These are phyloP conservation scores for Salix arbutifolia DNA, from an alignment of 345 rosid genomes.

Conservation along the genomic window DNA sequence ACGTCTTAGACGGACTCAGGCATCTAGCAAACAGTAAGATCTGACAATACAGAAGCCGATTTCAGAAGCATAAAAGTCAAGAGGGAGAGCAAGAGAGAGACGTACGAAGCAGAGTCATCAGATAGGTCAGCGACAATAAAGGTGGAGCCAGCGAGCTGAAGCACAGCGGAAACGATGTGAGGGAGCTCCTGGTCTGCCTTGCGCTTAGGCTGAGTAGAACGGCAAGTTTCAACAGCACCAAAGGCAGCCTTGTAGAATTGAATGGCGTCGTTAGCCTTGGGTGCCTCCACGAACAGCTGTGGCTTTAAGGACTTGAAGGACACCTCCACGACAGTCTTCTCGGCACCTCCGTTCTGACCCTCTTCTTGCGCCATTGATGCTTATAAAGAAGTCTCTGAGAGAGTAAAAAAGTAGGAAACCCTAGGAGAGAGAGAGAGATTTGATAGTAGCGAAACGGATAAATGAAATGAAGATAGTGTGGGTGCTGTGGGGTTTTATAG, in stretches of 20 bases:
- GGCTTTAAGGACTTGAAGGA: constrained; percentile 58
- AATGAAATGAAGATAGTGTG: constrained; percentile 12
- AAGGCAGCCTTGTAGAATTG: constrained; percentile 79
- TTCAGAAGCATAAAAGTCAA: not conserved
- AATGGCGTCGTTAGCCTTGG: constrained; percentile 73
- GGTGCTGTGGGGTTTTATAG: constrained; percentile 32
- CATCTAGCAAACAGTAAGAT: not conserved
- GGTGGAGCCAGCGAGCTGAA: constrained; percentile 56
- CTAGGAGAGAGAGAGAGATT: constrained; percentile 23
- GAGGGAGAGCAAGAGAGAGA: not conserved
- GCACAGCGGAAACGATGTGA: constrained; percentile 65
- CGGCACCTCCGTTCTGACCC: constrained; percentile 50
- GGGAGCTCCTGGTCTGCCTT: constrained; percentile 92
- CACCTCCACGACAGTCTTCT: constrained; percentile 32
- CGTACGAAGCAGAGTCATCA: constrained; percentile 41
- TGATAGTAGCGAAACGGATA: too few relatives aligned
- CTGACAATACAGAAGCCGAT: not conserved
- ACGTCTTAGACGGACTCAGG: not conserved
- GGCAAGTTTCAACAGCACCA: constrained; percentile 62
- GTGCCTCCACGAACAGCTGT: constrained; percentile 68
- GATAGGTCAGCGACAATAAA: constrained; percentile 53
- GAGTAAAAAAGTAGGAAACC: constrained; percentile 14
- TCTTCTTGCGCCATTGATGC: constrained; percentile 52
- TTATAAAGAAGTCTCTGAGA: not conserved
- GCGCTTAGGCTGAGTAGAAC: constrained; percentile 69